These are phyloP conservation scores for Fomitiporia mediterranea DNA, from an alignment of 1,284 basidiomycete genomes.

Conservation along the genomic window DNA sequence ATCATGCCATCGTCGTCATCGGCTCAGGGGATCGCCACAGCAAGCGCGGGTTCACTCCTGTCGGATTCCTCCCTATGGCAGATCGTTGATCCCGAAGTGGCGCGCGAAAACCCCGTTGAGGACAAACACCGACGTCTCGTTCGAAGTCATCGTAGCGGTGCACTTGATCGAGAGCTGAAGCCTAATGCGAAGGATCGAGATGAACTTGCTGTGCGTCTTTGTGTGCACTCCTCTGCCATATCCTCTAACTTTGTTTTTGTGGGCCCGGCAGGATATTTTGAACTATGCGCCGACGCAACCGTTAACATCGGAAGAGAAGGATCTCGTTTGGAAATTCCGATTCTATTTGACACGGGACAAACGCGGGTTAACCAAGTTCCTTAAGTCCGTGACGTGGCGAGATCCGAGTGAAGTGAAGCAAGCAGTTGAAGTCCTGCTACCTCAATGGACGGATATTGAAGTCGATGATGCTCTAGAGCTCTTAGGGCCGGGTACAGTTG, in stretches of 20 bases:
- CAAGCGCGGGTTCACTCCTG: conserved; percentile 45
- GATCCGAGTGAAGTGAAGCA: conserved; percentile 96
- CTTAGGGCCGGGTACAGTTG: conserved; percentile 86
- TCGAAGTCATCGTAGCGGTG: conserved; percentile 91
- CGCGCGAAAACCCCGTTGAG: conserved; percentile 92
- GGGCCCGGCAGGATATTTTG: conserved; percentile 84
- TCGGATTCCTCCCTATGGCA: conserved; percentile 77
- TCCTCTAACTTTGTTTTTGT: background rate
- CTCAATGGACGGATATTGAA: conserved; percentile 96
- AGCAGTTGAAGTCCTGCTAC: conserved; percentile 92
- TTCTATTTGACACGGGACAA: conserved; percentile 93
- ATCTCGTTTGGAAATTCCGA: conserved; percentile 97
- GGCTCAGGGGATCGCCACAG: conserved; percentile 36
- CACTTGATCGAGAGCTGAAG: conserved; percentile 93
- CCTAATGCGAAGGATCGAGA: conserved; percentile 95
- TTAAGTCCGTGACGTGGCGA: conserved; percentile 97
- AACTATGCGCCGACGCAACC: conserved; percentile 87
- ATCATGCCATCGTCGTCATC: conserved; percentile 33
- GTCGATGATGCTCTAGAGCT: conserved; percentile 96
- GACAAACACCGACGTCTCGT: conserved; percentile 94
- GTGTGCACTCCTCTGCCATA: conserved; percentile 4
- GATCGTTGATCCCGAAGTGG: conserved; percentile 89
- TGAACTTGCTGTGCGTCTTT: conserved; percentile 74
- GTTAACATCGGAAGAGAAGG: conserved; percentile 89
- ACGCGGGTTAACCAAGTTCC: conserved; percentile 92